Evolutionary conservation across 139 green algal genomes (phyloP).

Genomic region (Trebouxia sp.): DNA sequence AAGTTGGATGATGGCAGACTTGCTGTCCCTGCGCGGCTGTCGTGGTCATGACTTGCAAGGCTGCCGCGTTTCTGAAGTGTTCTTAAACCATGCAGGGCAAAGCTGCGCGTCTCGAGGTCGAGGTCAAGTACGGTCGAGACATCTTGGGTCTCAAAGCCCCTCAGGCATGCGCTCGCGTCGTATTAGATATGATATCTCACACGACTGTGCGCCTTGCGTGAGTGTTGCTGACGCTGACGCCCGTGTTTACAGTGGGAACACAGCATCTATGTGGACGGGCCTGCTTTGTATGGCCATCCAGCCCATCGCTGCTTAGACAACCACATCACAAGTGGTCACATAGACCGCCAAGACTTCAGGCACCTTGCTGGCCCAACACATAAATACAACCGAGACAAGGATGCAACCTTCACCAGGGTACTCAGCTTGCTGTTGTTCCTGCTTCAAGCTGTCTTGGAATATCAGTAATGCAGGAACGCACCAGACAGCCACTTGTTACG

Average conservation of each 20-base stretch:
- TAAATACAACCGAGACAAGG: neutral
- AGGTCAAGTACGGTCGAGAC: neutral
- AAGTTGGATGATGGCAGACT: no score
- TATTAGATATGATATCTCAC: neutral
- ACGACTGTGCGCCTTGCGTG: no score
- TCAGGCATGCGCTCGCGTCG: neutral
- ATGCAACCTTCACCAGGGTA: constrained; percentile 6
- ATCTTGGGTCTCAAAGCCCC: neutral
- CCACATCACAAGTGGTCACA: neutral
- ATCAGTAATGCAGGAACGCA: no score
- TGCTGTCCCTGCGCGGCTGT: no score
- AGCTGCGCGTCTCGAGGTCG: neutral
- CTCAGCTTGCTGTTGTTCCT: no score
- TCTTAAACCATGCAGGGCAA: no score
- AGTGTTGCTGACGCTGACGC: neutral
- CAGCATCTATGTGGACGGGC: neutral
- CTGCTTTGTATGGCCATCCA: neutral
- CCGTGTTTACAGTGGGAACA: neutral
- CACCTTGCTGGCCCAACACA: neutral
- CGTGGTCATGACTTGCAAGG: no score
- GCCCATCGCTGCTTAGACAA: neutral
- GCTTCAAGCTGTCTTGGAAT: no score
- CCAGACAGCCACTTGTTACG: no score
- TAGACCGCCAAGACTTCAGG: neutral
- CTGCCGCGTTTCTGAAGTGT: no score